Base-by-base conservation (phyloP, 306 rosid genomes). In the Comarum palustre region DNA sequence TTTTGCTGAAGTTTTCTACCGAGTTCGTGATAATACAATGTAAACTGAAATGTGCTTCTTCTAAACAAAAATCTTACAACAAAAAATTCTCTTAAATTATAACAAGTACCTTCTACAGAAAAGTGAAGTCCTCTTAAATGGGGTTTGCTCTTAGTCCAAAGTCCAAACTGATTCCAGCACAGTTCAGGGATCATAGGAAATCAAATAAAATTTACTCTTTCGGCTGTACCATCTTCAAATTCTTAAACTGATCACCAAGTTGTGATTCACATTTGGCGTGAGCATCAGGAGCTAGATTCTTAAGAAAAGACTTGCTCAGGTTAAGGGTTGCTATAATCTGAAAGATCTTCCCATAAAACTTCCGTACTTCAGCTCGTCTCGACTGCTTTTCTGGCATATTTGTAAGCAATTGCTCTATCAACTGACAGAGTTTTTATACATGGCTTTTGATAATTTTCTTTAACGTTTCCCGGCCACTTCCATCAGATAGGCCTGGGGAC, bases 341-440 rank as follows among this genome's bases (percentile, higher is more conserved):
- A 65, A 88, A 73, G 63, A 77, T 81, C 87, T 41, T 87, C 27
- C 74, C 69, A 73, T 92, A 88, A 52, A 95, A 91, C 85, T 84
- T 91, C 11, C 77, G 73, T 2, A 80, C 89, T 77, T 86, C 96
- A 10, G 92, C 77, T 5, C 84, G 83, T 78, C 96, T 88, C 0
- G 96, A 81, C 63, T 81, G 84, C 65, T 90, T 95, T 69, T 80
- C 90, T 0, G 97, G 90, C 88, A 87, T 82, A 42, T 78, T 88
- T 60, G 87, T 83, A 48, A 86, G 84, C 77, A 89, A 80, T 42
- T 87, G 89, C 81, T 91, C 86, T 76, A 91, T 77, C 73, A 87
- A 74, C 77, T 52, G 59, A 61, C 85, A 80, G 2, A 91, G 77
- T 32, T 83, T 80, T 73, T 79, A 80, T 78, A 91, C 68, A 80